phyloP scores from a whole-genome alignment of 139 green algal species.

The Coccomyxa sp. region DNA sequence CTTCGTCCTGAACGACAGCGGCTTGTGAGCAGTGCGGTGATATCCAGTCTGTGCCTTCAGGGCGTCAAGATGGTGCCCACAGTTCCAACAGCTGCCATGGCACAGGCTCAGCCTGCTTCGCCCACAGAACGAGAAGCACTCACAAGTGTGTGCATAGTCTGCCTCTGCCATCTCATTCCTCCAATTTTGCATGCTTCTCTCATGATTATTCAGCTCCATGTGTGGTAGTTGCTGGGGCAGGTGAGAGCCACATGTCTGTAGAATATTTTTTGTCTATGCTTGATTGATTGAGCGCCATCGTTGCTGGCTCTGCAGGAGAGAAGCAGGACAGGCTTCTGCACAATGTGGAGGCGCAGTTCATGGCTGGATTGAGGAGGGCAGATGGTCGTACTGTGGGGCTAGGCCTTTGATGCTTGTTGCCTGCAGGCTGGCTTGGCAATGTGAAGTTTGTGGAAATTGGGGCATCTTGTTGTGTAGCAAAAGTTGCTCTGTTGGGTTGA shows the following conservation, averaged over 20 bases:
- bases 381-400: slow-evolving; percentile 42
- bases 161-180: no score
- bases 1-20: no score
- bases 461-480: no score
- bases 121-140: neutral
- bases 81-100: neutral
- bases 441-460: no score
- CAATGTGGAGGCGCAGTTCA: slow-evolving; percentile 40
- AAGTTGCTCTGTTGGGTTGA: no score
- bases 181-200: no score
- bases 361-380: slow-evolving; percentile 25
- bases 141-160: neutral
- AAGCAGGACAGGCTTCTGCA: slow-evolving; percentile 31
- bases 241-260: no score
- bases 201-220: no score
- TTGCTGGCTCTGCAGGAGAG: slow-evolving; percentile 6
- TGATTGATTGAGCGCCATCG: neutral
- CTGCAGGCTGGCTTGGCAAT: no score
- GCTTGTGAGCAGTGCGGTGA: no score
- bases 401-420: slow-evolving; percentile 18
- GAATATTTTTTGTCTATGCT: no score
- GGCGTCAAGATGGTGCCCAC: neutral
- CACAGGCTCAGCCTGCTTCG: neutral
- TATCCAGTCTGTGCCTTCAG: neutral
- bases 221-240: no score